Evolutionary conservation across 139 green algal species (phyloP), one percentile per base, ranked within the genome.

Genomic region (Chlamydomonas sp.): DNA sequence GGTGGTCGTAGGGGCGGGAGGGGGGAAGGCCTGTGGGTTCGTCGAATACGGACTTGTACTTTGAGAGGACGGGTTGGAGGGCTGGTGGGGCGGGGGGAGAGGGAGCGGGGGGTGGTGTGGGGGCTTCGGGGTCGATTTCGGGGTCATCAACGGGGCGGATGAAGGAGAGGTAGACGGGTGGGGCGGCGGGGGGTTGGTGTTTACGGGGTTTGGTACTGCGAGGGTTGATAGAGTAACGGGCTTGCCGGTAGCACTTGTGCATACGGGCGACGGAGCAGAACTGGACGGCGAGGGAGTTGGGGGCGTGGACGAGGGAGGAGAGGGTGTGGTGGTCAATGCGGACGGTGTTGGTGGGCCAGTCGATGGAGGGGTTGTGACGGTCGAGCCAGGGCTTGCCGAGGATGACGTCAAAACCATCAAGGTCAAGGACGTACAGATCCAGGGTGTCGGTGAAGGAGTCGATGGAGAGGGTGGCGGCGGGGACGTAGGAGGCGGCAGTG

Each of bases 341-440:
- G 84, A 88, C 71, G 74, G 74, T 78, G 73, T 82, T 82, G n/a
- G 74, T 66, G 20, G 74, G 1, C 74, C 75, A 88, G 17, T 88
- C 62, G 49, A 88, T 77, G 74, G 60, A 2, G 4, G 74, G 84
- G 74, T 88, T 83, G 74, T 83, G 58, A 57, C 5, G 3, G 8
- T 60, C 66, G 4, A 88, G 75, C 63, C 69, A 88, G 8, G 84
- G 84, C 63, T 83, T 88, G 31, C 84, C 84, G 17, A 88, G 84
- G 57, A 88, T 88, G 20, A 8, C 75, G 17, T 88, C 84, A 78
- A 83, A 88, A 18, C 75, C 84, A 68, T 73, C 58, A 4, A 88
- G 20, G 63, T 88, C 31, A 1, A 78, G 79, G 15, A 60, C 12
- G 67, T 31, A 73, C 7, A 73, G 67, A 14, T 12, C 9, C 12